A percentile compares a stretch with the other conserved stretches of the same genome.
These are phyloP conservation scores for Niveomyces coronatus DNA, from an alignment of 2,329 filamentous ascomycete species.

Conservation along the genomic window DNA sequence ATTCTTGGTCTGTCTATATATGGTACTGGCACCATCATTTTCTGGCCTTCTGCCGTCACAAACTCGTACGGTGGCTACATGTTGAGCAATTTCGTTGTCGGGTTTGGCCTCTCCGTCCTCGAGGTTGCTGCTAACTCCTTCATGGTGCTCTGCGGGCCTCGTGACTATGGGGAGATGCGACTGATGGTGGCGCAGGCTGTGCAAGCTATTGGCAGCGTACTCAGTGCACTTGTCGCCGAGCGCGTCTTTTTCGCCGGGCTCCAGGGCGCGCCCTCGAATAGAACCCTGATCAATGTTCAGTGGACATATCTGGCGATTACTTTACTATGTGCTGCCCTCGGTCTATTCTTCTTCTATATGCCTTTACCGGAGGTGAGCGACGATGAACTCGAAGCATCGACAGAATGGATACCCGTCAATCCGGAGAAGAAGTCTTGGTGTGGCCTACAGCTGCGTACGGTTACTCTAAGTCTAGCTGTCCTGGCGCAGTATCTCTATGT, in stretches of 20 bases:
- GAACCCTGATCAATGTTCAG: slow-evolving; percentile 62
- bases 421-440: slow-evolving; percentile 34
- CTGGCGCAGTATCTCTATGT: slow-evolving; percentile 72
- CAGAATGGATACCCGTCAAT: slow-evolving; percentile 38
- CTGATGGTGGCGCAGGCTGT: slow-evolving; percentile 67
- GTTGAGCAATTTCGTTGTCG: slow-evolving; percentile 63
- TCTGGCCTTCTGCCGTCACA: slow-evolving; percentile 72
- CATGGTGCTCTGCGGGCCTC: slow-evolving; percentile 59
- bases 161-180: slow-evolving; percentile 62
- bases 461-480: slow-evolving; percentile 58
- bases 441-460: slow-evolving; percentile 43
- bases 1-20: slow-evolving; percentile 69
- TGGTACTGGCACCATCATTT: slow-evolving; percentile 68
- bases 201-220: slow-evolving; percentile 63
- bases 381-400: slow-evolving; percentile 39
- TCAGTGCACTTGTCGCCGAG: slow-evolving; percentile 62
- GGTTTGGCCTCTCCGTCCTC: slow-evolving; percentile 64
- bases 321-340: slow-evolving; percentile 60
- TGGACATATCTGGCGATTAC: slow-evolving; percentile 81
- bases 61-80: slow-evolving; percentile 70
- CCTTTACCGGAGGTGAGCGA: slow-evolving; percentile 52
- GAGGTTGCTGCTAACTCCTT: slow-evolving; percentile 78
- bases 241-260: slow-evolving; percentile 62
- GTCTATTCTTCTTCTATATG: slow-evolving; percentile 59
- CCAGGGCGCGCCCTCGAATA: slow-evolving; percentile 22